Percentiles rank a stretch among this genome's conserved stretches.
phyloP scores from a whole-genome alignment of 2,329 filamentous ascomycete genomes.

The Thielaviopsis musarum region DNA sequence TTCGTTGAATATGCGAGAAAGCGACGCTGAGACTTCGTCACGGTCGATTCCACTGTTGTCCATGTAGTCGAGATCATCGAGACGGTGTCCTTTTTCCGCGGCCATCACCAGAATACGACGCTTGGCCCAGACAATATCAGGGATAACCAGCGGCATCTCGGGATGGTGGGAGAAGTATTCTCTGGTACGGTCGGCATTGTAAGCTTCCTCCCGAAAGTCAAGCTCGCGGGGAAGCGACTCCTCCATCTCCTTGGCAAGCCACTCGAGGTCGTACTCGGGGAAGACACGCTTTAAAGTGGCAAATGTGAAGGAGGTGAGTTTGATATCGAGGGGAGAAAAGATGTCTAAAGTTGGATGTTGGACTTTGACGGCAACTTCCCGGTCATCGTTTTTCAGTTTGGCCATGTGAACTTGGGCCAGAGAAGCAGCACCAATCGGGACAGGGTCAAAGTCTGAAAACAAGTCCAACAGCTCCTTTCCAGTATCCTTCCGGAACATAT shows the following conservation, averaged over 20 bases:
- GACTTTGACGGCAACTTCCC: constrained; percentile 88
- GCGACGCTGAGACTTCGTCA: constrained; percentile 82
- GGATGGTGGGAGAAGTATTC: constrained; percentile 64
- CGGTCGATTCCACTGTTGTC: constrained; percentile 78
- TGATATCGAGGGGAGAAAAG: constrained; percentile 78
- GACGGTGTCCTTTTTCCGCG: constrained; percentile 67
- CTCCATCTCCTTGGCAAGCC: constrained; percentile 89
- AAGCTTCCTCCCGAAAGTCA: constrained; percentile 71
- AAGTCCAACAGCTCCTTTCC: constrained; percentile 61
- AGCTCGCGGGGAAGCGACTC: constrained; percentile 78
- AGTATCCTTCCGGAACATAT: constrained; percentile 76
- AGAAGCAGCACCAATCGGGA: constrained; percentile 82
- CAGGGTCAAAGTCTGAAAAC: constrained; percentile 67
- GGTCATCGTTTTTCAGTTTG: constrained; percentile 61
- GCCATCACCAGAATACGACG: constrained; percentile 91
- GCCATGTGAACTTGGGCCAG: constrained; percentile 89
- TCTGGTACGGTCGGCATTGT: constrained; percentile 65
- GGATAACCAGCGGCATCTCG: constrained; percentile 69
- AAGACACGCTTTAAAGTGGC: constrained; percentile 82
- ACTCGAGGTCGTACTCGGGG: constrained; percentile 93
- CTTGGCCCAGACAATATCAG: constrained; percentile 77
- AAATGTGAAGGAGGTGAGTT: constrained; percentile 78
- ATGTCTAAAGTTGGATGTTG: constrained; percentile 82
- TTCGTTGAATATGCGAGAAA: constrained; percentile 92
- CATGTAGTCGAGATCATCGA: constrained; percentile 77